Percentiles rank a stretch among this genome's conserved stretches.
Conservation (phyloP, 352 stramenopile genomes). For the Phytophthora cactorum region DNA sequence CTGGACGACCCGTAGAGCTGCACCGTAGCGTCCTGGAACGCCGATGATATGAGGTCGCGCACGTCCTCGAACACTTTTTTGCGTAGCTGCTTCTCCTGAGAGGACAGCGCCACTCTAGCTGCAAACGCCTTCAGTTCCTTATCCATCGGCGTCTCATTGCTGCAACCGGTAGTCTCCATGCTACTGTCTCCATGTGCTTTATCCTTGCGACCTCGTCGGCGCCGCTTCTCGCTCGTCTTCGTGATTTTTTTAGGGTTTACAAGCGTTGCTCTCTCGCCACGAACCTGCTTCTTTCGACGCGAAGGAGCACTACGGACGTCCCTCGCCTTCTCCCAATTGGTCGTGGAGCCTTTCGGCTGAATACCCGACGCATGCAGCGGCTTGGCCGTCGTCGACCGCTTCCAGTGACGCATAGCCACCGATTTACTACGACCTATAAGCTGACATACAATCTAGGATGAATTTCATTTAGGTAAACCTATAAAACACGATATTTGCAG, state of each 20-base stretch:
- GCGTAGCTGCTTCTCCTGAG: slow-evolving; percentile 49
- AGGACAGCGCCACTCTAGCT: slow-evolving; percentile 49
- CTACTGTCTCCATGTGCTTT: slow-evolving; percentile 5
- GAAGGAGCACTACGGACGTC: neutral
- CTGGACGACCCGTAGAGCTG: slow-evolving; percentile 77
- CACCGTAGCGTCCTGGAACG: slow-evolving; percentile 54
- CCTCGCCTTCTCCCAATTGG: slow-evolving; percentile 34
- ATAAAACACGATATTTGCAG: neutral
- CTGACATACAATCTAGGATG: neutral
- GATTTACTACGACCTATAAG: neutral
- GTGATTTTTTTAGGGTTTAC: slow-evolving; percentile 27
- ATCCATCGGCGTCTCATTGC: slow-evolving; percentile 38
- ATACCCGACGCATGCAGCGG: slow-evolving; percentile 19
- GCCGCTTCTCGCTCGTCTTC: slow-evolving; percentile 11
- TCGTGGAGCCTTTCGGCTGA: slow-evolving; percentile 8
- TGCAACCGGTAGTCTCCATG: neutral
- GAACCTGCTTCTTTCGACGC: slow-evolving; percentile 19
- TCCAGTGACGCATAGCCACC: slow-evolving; percentile 27
- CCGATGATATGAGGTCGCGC: slow-evolving; percentile 40
- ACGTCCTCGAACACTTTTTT: slow-evolving; percentile 53
- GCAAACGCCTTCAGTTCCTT: slow-evolving; percentile 54
- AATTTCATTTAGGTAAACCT: neutral
- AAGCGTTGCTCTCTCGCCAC: slow-evolving; percentile 2
- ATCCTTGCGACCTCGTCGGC: slow-evolving; percentile 1
- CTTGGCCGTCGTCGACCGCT: slow-evolving; percentile 12